Evolutionary conservation across 2,329 filamentous ascomycete genomes (phyloP), one percentile per base, ranked within the genome.

Genomic region (Fusarium lateritium): DNA sequence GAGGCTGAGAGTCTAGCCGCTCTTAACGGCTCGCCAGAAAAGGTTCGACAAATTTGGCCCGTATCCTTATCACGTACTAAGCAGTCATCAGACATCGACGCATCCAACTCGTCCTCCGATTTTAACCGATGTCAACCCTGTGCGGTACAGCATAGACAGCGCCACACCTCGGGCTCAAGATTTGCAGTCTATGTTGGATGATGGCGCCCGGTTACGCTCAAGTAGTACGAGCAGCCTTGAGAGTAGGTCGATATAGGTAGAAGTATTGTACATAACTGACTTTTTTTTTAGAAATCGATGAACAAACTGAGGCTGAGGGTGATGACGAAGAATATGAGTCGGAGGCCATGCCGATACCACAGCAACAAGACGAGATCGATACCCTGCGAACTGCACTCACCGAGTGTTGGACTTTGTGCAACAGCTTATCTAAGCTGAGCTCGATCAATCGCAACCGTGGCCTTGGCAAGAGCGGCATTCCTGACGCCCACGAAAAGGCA

Each of bases 361-460:
- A 77, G 57, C 83, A 86, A n/a, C 83, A 88, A 56, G 83, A 85
- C 51, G 91, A 94, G 73, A 83, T 93, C 24, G 83, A 81, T 26
- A 91, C 91, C 9, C 82, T 97, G n/a, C 89, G 88, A 65, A 89
- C 88, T 31, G 93, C 94, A 4, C 84, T 98, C 17, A 89, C 92
- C 65, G 93, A 97, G 81, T 97, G 94, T 79, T 98, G 94, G 94
- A 97, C 91, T 1, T 83, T 98, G 15, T 98, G 94, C 82, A 98
- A 97, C 76, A 97, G 94, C 0, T 83, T 98, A 33, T 93, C 94
- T 22, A 93, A 88, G 68, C 84, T 97, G 19, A 97, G 94, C 78
- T 94, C 92, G 19, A 92, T 91, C 68, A 93, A 97, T 76, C 89
- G 94, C 28, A 88, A 93, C 71, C 87, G 92, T 21, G 90, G 94